These are phyloP conservation scores for Diaporthe citriasiana DNA, from an alignment of 2,329 filamentous ascomycete species.

Conservation along the genomic window DNA sequence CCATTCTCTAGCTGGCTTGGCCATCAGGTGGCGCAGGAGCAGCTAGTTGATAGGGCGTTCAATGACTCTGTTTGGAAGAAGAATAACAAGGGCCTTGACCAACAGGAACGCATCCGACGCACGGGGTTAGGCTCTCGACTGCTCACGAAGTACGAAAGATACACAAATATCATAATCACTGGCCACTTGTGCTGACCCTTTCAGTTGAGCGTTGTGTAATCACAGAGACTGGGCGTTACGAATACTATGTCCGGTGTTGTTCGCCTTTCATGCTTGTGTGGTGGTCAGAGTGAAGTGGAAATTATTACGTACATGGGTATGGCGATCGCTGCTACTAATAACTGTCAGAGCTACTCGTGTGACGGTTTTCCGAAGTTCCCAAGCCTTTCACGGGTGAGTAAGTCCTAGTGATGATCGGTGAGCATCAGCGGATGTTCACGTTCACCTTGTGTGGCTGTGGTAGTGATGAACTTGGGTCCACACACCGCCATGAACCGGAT, in stretches of 20 bases:
- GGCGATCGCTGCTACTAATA: not conserved
- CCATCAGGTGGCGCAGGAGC: not conserved
- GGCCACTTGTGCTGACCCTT: not conserved
- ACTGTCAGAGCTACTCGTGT: not conserved
- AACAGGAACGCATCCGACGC: not conserved
- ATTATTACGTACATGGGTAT: not conserved
- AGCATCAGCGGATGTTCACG: not conserved
- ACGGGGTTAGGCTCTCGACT: not conserved
- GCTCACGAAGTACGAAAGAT: not conserved
- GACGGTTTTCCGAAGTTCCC: not conserved
- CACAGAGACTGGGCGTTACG: not conserved
- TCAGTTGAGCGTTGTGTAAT: not conserved
- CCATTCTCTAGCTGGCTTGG: constrained; percentile 9
- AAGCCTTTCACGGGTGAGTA: not conserved
- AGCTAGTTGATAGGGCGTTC: no score
- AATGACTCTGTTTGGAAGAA: not conserved
- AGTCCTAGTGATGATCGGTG: constrained; percentile 6
- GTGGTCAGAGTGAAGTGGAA: constrained; percentile 1
- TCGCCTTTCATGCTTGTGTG: not conserved
- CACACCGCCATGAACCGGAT: not conserved
- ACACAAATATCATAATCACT: not conserved
- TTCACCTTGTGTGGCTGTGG: not conserved
- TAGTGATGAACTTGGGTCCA: not conserved
- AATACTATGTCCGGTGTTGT: not conserved
- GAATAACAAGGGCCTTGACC: not conserved